Percentiles rank a stretch among this genome's conserved stretches.
phyloP scores from a whole-genome alignment of 2,329 filamentous ascomycete genomes.

The Colletotrichum sp. region DNA sequence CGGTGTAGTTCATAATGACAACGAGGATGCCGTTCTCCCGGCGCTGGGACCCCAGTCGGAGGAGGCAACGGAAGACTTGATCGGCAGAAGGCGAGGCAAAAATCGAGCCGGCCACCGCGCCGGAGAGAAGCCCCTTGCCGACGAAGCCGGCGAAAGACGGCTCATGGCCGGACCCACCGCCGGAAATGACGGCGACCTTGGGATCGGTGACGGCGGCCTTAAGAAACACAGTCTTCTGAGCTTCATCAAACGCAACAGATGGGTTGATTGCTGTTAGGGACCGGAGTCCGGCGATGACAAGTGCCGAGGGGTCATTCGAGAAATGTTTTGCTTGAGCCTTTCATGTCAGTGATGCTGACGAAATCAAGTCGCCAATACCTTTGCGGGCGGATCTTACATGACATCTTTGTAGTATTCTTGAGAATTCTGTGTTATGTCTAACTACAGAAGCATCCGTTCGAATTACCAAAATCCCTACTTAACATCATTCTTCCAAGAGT shows the following conservation, averaged over 20 bases:
- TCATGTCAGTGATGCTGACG: not conserved
- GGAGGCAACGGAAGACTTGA: slow-evolving; percentile 64
- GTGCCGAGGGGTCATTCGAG: slow-evolving; percentile 23
- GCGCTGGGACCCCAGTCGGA: slow-evolving; percentile 67
- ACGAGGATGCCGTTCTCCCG: slow-evolving; percentile 63
- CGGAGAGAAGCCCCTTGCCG: slow-evolving; percentile 74
- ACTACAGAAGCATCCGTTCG: not conserved
- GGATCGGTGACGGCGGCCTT: not conserved
- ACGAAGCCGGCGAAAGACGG: slow-evolving; percentile 81
- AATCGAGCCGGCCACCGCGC: slow-evolving; percentile 80
- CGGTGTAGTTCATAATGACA: not conserved
- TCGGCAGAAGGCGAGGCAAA: slow-evolving; percentile 78
- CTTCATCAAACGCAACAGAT: not conserved
- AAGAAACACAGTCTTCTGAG: slow-evolving; percentile 30
- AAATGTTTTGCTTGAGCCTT: slow-evolving; percentile 25
- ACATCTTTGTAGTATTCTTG: not conserved
- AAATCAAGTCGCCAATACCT: not conserved
- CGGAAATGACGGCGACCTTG: slow-evolving; percentile 34
- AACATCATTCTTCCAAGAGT: accelerated
- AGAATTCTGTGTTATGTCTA: not conserved
- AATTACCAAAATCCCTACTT: not conserved
- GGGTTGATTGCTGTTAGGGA: slow-evolving; percentile 21
- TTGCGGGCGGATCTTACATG: not conserved
- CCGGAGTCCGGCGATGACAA: slow-evolving; percentile 27
- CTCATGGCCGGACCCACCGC: slow-evolving; percentile 70